phyloP scores from a whole-genome alignment of 2,329 filamentous ascomycete species.

The Phyllosticta citrichinensis region DNA sequence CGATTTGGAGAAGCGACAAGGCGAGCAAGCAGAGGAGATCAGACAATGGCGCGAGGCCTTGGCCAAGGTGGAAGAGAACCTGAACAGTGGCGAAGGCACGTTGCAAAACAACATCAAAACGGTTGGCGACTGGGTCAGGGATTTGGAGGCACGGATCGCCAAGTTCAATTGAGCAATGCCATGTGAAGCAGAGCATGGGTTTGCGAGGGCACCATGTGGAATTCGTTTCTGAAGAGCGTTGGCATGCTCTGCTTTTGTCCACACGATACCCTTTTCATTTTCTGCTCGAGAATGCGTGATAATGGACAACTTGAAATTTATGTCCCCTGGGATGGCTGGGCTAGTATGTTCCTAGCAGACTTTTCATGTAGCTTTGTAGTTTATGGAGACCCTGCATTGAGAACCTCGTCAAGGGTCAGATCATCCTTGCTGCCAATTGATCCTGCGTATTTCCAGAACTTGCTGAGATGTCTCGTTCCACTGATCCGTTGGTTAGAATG shows the following conservation, averaged over 20 bases:
- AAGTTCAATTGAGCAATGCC: slow-evolving; percentile 15
- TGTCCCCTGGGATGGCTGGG: too few relatives aligned
- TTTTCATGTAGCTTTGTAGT: too few relatives aligned
- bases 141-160: slow-evolving; percentile 67
- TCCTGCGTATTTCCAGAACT: slow-evolving; percentile 70
- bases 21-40: slow-evolving; percentile 73
- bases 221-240: not conserved
- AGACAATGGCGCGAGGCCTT: slow-evolving; percentile 77
- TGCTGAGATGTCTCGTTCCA: slow-evolving; percentile 70
- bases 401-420: slow-evolving; percentile 48
- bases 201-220: not conserved
- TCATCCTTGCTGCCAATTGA: slow-evolving; percentile 47
- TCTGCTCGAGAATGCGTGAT: not conserved
- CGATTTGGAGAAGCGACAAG: slow-evolving; percentile 67
- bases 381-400: slow-evolving; percentile 21
- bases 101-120: slow-evolving; percentile 72
- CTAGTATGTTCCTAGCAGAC: too few relatives aligned
- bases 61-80: slow-evolving; percentile 64
- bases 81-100: slow-evolving; percentile 57
- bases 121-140: slow-evolving; percentile 84
- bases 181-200: not conserved
- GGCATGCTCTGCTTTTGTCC: not conserved
- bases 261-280: not conserved
- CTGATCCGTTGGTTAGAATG: slow-evolving; percentile 16
- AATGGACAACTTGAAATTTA: too few relatives aligned